These are phyloP conservation scores for Parastagonospora nodorum DNA, from an alignment of 2,329 filamentous ascomycete species.

Conservation along the genomic window DNA sequence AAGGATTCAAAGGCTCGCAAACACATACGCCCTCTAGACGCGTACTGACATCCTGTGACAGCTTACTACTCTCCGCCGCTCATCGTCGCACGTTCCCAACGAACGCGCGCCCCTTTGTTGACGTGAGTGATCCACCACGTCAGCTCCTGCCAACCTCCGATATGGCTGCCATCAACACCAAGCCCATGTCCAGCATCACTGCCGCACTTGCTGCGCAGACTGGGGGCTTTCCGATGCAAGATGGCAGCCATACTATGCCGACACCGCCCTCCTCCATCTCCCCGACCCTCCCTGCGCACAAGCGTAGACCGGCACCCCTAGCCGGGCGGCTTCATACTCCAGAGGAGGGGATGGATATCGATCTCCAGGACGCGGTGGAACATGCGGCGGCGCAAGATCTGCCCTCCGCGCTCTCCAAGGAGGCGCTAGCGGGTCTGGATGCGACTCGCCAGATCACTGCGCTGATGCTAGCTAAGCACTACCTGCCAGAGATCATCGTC, in stretches of 20 bases:
- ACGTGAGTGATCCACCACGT: slow-evolving; percentile 32
- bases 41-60: background rate
- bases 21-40: background rate
- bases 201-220: slow-evolving; percentile 43
- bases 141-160: slow-evolving; percentile 28
- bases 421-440: slow-evolving; percentile 65
- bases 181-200: slow-evolving; percentile 49
- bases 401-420: slow-evolving; percentile 52
- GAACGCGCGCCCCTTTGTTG: slow-evolving; percentile 31
- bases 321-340: slow-evolving; percentile 54
- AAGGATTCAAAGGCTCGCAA: background rate
- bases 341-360: slow-evolving; percentile 74
- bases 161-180: slow-evolving; percentile 44
- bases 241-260: slow-evolving; percentile 60
- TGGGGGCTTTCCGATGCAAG: slow-evolving; percentile 38
- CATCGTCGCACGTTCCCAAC: slow-evolving; percentile 17
- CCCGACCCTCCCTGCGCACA: slow-evolving; percentile 81
- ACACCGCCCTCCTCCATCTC: slow-evolving; percentile 97
- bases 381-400: slow-evolving; percentile 53
- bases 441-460: slow-evolving; percentile 83
- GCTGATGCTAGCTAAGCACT: slow-evolving; percentile 81
- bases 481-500: slow-evolving; percentile 88
- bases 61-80: slow-evolving; percentile 3
- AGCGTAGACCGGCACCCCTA: slow-evolving; percentile 63
- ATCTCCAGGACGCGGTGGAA: slow-evolving; percentile 73